Conservation (phyloP, 2,329 filamentous ascomycete species). For the Neonectria ditissima region DNA sequence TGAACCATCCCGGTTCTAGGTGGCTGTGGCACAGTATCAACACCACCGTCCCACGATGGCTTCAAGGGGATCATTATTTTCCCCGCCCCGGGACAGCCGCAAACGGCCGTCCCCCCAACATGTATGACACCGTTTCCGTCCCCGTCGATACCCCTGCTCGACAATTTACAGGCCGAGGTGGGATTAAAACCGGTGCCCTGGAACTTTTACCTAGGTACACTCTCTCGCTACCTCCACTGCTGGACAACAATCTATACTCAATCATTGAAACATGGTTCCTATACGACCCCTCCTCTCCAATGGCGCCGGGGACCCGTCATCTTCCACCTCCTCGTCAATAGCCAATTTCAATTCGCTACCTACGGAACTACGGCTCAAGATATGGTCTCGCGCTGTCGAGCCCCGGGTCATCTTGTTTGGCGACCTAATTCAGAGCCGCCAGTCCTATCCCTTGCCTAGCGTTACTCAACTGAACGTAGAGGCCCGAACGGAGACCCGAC, state of each 20-base stretch:
- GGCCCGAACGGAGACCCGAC: slow-evolving; percentile 49
- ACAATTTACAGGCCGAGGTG: slow-evolving; percentile 38
- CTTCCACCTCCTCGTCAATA: slow-evolving; percentile 22
- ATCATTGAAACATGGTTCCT: slow-evolving; percentile 31
- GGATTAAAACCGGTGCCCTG: slow-evolving; percentile 42
- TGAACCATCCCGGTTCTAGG: slow-evolving; percentile 45
- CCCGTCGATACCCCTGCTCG: slow-evolving; percentile 42
- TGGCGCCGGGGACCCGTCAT: slow-evolving; percentile 19
- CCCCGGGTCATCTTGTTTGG: slow-evolving; percentile 52
- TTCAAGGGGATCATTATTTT: slow-evolving; percentile 46
- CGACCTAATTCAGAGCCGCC: slow-evolving; percentile 47
- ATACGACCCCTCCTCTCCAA: slow-evolving; percentile 19
- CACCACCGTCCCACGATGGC: slow-evolving; percentile 43
- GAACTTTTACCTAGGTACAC: slow-evolving; percentile 31
- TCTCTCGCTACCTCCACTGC: slow-evolving; percentile 23
- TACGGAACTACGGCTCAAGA: slow-evolving; percentile 53
- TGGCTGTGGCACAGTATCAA: slow-evolving; percentile 44
- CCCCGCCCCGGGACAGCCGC: slow-evolving; percentile 43
- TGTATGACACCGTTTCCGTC: slow-evolving; percentile 47
- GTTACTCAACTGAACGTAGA: slow-evolving; percentile 53
- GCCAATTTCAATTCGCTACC: slow-evolving; percentile 48
- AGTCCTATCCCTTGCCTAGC: slow-evolving; percentile 50
- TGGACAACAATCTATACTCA: slow-evolving; percentile 10
- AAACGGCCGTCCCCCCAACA: slow-evolving; percentile 45
- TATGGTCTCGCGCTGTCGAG: slow-evolving; percentile 53